Base-by-base conservation (phyloP, 2,329 filamentous ascomycete species). In the Hypoxylon sp. region DNA sequence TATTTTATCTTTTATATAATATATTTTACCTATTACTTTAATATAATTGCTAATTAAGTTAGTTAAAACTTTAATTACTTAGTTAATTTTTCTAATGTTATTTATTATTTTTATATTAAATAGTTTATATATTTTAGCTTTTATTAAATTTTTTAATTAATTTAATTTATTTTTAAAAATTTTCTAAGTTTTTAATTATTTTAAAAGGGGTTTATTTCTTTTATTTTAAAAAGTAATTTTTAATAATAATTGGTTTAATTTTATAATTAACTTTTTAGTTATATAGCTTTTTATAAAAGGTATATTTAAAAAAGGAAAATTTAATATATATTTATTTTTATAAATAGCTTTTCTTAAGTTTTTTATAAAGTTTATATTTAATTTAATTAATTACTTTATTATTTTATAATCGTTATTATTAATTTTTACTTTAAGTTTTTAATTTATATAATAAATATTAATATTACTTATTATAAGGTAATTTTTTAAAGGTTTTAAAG, bases 111-210 rank as follows among this genome's bases (percentile, higher is more conserved):
- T 48, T 4, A 48, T 48, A 47, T 59, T 51, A 14, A 31, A 31
- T n/a, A 59, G 31, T 17, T 48, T 48, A 59, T 37, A 59, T 10
- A 19, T 8, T 59, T 50, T 59, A 26, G 51, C 13, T 13, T 59
- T 50, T 11, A 59, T 59, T 50, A 51, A 39, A 33, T 59, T 59
- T 51, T 1, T 51, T 51, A 59, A 51, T 26, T 19, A 29, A 11
- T 59, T 59, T 51, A 59, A 37, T 9, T 59, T 42, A 29, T 51
- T 24, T 59, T 50, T 42, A 10, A 50, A 17, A 1, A 59, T 59
- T 42, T 50, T 59, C 31, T 50, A 59, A 51, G 10, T 51, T 13
- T 31, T 17, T 17, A 13, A 8, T 59, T 51, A 31, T 42, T 59
- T 59, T 37, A 51, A 5, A 19, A 31, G 19, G 29, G 42, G 39